A percentile compares a stretch with the other conserved stretches of the same genome.
Evolutionary conservation across 2,329 filamentous ascomycete species (phyloP).

Genomic region (Trematosphaeria pertusa): DNA sequence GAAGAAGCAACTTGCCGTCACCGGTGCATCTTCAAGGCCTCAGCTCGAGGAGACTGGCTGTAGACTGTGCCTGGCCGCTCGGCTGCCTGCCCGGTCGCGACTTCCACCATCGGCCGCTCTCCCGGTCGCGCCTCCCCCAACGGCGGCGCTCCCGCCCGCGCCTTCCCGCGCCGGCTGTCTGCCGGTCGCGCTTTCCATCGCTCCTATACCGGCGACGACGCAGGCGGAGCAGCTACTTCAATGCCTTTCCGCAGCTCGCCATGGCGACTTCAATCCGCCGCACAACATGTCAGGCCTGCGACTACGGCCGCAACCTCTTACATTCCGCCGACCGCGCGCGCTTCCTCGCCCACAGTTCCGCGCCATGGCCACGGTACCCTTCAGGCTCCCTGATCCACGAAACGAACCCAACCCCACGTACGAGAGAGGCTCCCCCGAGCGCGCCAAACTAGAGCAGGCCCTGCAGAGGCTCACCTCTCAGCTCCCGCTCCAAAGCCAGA

Average conservation of each 20-base stretch:
- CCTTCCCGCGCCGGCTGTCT: slow-evolving; percentile 4
- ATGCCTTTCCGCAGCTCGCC: slow-evolving; percentile 4
- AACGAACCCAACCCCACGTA: slow-evolving; percentile 42
- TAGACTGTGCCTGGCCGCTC: no score
- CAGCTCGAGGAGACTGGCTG: no score
- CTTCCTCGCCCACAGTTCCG: slow-evolving; percentile 22
- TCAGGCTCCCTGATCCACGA: slow-evolving; percentile 33
- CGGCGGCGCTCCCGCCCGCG: background rate
- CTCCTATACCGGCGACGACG: background rate
- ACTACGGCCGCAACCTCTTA: slow-evolving; percentile 23
- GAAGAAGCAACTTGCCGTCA: no score
- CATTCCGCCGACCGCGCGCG: slow-evolving; percentile 13
- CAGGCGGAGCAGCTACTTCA: slow-evolving; percentile 5
- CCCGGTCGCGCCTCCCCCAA: background rate
- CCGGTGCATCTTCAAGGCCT: no score
- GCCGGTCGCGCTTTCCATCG: slow-evolving; percentile 4
- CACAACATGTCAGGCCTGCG: slow-evolving; percentile 24
- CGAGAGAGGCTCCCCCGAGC: slow-evolving; percentile 35
- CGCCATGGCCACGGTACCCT: slow-evolving; percentile 36
- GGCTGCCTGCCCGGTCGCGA: no score
- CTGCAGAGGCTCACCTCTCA: slow-evolving; percentile 34
- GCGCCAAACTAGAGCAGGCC: slow-evolving; percentile 29
- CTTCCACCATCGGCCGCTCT: background rate
- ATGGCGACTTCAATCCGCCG: background rate
- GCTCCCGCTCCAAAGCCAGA: slow-evolving; percentile 34